Base-by-base conservation (phyloP, 768 basidiomycete species). In the Kondoa malvinella region DNA sequence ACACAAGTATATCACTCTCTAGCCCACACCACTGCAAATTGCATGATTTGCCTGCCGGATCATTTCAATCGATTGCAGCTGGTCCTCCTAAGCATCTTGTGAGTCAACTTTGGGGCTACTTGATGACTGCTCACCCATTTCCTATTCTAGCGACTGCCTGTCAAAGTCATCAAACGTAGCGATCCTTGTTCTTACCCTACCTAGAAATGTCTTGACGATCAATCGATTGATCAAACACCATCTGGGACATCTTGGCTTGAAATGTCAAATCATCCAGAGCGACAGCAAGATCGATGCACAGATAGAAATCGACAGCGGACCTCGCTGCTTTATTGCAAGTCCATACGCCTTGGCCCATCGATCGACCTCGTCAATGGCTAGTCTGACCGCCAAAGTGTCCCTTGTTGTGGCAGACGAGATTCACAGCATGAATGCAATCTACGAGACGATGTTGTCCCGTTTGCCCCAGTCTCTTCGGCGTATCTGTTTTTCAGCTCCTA, bases 1-100 rank as follows among this genome's bases (percentile, higher is more conserved):
- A 89, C 87, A 0, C 94, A 97, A 71, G 80, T 83, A 4, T 88
- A 88, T 76, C 97, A 94, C 89, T 83, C 84, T 56, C 72, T 88
- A 8, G 60, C 32, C 60, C 67, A 63, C 26, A 61, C 34, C 31
- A 16, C 34, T 25, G 40, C 65, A 16, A 68, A 68, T 33, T 40
- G 34, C n/a, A n/a, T 68, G 4, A 21, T 68, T 2, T 32, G 50
- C 26, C 56, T 65, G 27, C 68, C 68, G 14, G 17, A 34, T 15
- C n/a, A 27, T 27, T 15, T 65, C 2, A 21, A 40, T 15, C 30
- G 64, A 31, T 25, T 56, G 32, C 16, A 67, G 12, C 34, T 68
- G 21, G 3, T 66, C 27, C 40, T 33, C 16, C 21, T 61, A 15
- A 31, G 64, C 14, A 57, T 68, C 8, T 68, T 61, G 68, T 68